Conservation (phyloP, 495 filamentous ascomycete species). For the Lophiotrema nucula region DNA sequence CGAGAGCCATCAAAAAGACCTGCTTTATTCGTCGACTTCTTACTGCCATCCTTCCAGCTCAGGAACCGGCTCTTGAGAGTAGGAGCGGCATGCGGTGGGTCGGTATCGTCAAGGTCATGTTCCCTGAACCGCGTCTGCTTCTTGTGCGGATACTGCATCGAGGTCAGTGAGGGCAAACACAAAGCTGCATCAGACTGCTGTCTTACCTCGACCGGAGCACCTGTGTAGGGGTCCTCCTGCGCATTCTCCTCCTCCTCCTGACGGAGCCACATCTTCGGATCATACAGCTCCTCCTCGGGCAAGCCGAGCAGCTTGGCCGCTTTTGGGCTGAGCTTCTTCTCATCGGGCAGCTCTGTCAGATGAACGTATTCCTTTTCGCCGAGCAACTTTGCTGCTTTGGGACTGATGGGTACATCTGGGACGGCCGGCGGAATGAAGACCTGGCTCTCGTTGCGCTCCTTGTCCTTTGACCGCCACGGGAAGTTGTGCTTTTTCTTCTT, state of each 20-base stretch:
- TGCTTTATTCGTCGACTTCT: too few species aligned
- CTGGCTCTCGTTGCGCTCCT: neutral
- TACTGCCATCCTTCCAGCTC: neutral
- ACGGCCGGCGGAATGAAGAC: neutral
- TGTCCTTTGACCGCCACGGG: neutral
- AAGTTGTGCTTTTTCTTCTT: neutral
- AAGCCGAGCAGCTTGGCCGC: neutral
- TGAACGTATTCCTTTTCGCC: neutral
- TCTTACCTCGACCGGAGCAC: too few species aligned
- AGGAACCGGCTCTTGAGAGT: neutral
- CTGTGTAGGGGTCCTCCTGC: too few species aligned
- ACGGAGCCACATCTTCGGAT: too few species aligned
- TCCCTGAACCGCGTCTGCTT: neutral
- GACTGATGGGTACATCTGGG: too few species aligned
- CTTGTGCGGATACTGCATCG: too few species aligned
- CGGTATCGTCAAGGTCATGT: neutral
- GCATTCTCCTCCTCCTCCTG: too few species aligned
- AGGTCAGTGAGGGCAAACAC: too few species aligned
- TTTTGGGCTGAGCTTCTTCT: neutral
- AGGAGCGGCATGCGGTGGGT: neutral
- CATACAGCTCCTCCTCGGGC: neutral
- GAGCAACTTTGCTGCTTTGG: too few species aligned
- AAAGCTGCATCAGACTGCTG: too few species aligned
- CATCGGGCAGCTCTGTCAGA: neutral
- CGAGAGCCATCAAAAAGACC: too few species aligned